Conservation (phyloP, 2,329 filamentous ascomycete genomes). For the Phoma sp. region DNA sequence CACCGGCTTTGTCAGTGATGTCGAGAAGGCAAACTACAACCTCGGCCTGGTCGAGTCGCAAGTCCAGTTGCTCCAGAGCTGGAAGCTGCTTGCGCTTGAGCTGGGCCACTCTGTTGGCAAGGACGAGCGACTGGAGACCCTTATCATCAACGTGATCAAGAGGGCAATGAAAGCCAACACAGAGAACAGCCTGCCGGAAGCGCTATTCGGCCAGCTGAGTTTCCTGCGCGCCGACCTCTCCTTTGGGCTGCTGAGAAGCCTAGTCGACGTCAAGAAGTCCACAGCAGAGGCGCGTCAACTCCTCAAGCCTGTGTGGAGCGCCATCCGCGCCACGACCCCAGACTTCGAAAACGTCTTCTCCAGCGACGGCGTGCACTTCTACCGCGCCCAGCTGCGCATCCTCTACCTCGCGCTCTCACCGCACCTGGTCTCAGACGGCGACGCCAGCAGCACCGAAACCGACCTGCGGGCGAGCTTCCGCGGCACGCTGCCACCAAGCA, state of each 20-base stretch:
- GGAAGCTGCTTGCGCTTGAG: slow-evolving; percentile 87
- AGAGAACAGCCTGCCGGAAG: slow-evolving; percentile 72
- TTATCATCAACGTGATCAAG: slow-evolving; percentile 75
- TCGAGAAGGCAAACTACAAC: slow-evolving; percentile 87
- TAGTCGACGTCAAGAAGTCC: slow-evolving; percentile 64
- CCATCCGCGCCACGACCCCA: slow-evolving; percentile 59
- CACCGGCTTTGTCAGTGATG: slow-evolving; percentile 80
- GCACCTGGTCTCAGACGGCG: slow-evolving; percentile 54
- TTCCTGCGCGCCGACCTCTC: slow-evolving; percentile 80
- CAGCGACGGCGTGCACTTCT: slow-evolving; percentile 69
- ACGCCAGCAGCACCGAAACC: slow-evolving; percentile 22
- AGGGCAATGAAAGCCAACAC: slow-evolving; percentile 82
- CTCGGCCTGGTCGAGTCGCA: slow-evolving; percentile 91
- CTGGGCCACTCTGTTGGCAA: slow-evolving; percentile 69
- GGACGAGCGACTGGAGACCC: slow-evolving; percentile 65
- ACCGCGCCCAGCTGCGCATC: slow-evolving; percentile 81
- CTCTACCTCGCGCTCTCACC: slow-evolving; percentile 82
- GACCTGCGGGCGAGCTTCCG: slow-evolving; percentile 45
- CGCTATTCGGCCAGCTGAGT: slow-evolving; percentile 80
- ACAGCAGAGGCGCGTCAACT: slow-evolving; percentile 60
- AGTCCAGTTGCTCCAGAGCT: slow-evolving; percentile 82
- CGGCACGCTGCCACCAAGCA: slow-evolving; percentile 39
- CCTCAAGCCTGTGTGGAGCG: slow-evolving; percentile 65
- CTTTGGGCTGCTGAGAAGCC: slow-evolving; percentile 79
- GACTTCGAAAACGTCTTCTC: slow-evolving; percentile 66